Evolutionary conservation across 257 asterid species (phyloP).

Genomic region (Capsicum rhomboideum): DNA sequence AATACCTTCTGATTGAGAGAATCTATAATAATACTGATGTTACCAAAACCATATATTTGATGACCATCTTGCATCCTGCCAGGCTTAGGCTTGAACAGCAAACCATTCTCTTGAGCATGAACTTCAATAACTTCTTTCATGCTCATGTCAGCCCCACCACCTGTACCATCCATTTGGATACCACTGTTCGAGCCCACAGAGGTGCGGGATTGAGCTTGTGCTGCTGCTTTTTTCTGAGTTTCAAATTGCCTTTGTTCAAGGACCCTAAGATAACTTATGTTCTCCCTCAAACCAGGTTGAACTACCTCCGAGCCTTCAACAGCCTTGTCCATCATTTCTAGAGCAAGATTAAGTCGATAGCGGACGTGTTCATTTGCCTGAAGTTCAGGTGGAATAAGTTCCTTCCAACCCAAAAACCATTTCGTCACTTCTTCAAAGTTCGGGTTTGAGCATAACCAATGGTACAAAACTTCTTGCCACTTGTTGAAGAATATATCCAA

Average conservation of each 20-base stretch:
- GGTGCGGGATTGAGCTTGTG: slow-evolving; percentile 46
- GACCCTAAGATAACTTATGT: slow-evolving; percentile 51
- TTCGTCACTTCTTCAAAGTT: slow-evolving; percentile 68
- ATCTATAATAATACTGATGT: slow-evolving; percentile 60
- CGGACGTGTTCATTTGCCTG: slow-evolving; percentile 63
- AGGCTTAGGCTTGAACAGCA: slow-evolving; percentile 43
- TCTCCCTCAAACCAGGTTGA: slow-evolving; percentile 78
- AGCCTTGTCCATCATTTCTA: slow-evolving; percentile 83
- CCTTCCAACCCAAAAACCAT: slow-evolving; percentile 89
- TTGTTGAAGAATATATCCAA: slow-evolving; percentile 76
- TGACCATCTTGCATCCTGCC: slow-evolving; percentile 81
- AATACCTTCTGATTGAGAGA: slow-evolving; percentile 54
- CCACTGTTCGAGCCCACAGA: slow-evolving; percentile 11
- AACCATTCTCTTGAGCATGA: slow-evolving; percentile 28
- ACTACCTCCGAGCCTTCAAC: slow-evolving; percentile 77
- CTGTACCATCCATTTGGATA: slow-evolving; percentile 6
- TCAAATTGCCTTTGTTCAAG: slow-evolving; percentile 80
- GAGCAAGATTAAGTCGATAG: slow-evolving; percentile 47
- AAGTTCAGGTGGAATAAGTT: slow-evolving; percentile 67
- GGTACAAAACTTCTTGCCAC: slow-evolving; percentile 84
- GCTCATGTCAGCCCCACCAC: slow-evolving; percentile 22
- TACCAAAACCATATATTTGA: slow-evolving; percentile 85
- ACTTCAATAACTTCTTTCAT: slow-evolving; percentile 32
- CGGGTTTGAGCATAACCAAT: slow-evolving; percentile 65
- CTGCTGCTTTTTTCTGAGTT: slow-evolving; percentile 65